These are phyloP conservation scores for Venturia carpophila DNA, from an alignment of 2,329 filamentous ascomycete species.

Conservation along the genomic window DNA sequence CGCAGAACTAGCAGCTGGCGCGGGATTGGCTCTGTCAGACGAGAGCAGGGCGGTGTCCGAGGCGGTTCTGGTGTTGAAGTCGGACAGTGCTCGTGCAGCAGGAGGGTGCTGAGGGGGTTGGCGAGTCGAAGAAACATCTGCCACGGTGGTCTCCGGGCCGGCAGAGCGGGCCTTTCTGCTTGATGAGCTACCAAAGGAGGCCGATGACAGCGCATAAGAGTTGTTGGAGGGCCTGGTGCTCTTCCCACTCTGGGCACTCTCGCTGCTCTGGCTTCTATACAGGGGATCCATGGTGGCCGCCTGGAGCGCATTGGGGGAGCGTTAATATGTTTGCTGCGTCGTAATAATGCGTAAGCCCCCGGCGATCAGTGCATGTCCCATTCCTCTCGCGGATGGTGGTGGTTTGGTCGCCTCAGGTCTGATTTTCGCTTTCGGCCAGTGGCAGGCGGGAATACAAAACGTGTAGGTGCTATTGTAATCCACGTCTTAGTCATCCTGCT, in stretches of 20 bases:
- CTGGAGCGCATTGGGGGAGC: not conserved
- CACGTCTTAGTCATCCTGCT: too few relatives aligned
- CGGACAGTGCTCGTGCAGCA: slow-evolving; percentile 6
- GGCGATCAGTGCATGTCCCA: slow-evolving; percentile 1
- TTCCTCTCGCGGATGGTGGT: not conserved
- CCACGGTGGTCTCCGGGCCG: slow-evolving; percentile 49
- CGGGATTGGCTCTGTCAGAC: slow-evolving; percentile 8
- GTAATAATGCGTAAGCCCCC: not conserved
- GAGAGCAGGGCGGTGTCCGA: slow-evolving; percentile 4
- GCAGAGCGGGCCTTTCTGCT: slow-evolving; percentile 51
- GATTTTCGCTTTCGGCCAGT: not conserved
- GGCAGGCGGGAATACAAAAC: not conserved
- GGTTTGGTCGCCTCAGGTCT: not conserved
- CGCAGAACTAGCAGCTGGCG: not conserved
- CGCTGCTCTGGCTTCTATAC: slow-evolving; percentile 25
- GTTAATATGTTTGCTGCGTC: not conserved
- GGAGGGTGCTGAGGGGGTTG: not conserved
- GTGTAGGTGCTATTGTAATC: too few relatives aligned
- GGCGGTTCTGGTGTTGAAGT: slow-evolving; percentile 1
- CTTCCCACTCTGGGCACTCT: slow-evolving; percentile 31
- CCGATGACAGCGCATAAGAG: slow-evolving; percentile 41
- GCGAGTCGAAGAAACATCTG: not conserved
- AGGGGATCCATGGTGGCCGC: slow-evolving; percentile 6
- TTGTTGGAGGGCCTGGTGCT: slow-evolving; percentile 22
- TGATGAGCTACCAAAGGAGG: slow-evolving; percentile 31